Base-by-base conservation (phyloP, 495 filamentous ascomycete genomes). In the Penicillium salamii region DNA sequence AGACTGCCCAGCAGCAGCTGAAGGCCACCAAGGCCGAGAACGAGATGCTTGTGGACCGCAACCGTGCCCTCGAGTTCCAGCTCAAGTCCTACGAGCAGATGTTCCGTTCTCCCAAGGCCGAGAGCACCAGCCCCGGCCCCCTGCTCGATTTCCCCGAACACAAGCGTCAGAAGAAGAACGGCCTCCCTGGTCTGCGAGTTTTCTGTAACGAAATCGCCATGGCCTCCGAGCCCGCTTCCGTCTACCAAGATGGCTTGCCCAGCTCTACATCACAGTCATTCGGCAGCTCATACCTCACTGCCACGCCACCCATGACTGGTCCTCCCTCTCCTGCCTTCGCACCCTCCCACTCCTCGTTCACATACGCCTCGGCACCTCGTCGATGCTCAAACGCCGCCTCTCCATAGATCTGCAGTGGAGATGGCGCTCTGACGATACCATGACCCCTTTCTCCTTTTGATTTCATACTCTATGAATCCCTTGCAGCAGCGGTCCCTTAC, bases 11-110 rank as follows among this genome's bases (percentile, higher is more conserved):
- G 38, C 66, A 67, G 24, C 66, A 74, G 59, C 49, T 69, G 31
- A 66, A 67, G 42, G 53, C 68, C 12, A 33, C 65, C 36, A 71
- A 72, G 53, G 66, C 69, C 17, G 70, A 76, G 47, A 69, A 68
- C 38, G 68, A 69, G 50, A 43, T 57, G 9, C 59, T 72, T 11
- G 58, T 63, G 14, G 69, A 74, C 35, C 68, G 66, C 43, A 68
- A 69, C 54, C 65, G 66, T 14, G 66, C 68, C 26, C 62, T 72
- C 6, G 69, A 71, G 48, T 67, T 68, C 42, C 68, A 76, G 43
- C 55, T 73, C 45, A 76, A 69, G 50, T 66, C 68, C 11, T 72
- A 69, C 52, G 69, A 70, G 48, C 65, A 68, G 44, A 70, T 74
- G 62, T 68, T 72, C 53, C 69, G 68, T 15, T 65, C 67, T 2